Percentiles rank a stretch among this genome's conserved stretches.
phyloP scores from a whole-genome alignment of 2,329 filamentous ascomycete genomes.

The Aspergillus transmontanensis region DNA sequence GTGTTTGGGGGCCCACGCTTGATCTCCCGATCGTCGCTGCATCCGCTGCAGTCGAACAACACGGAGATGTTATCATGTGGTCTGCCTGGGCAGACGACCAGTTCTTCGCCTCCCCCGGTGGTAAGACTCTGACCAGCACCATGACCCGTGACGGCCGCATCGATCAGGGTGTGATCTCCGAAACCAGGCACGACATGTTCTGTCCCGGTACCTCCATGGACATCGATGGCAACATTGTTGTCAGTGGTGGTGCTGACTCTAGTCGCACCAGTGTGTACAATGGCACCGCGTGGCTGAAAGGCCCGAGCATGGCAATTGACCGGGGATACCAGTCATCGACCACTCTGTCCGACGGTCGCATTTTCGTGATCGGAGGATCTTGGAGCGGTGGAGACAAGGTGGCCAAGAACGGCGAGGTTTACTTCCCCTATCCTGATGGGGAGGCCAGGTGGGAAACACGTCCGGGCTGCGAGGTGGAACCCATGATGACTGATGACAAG shows the following conservation, averaged over 20 bases:
- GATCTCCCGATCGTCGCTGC: conserved; percentile 31
- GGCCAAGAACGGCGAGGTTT: conserved; percentile 61
- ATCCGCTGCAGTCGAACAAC: conserved; percentile 22
- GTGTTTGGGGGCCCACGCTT: conserved; percentile 29
- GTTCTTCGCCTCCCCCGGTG: conserved; percentile 21
- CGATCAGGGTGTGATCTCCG: conserved; percentile 17
- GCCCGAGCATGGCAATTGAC: conserved; percentile 47
- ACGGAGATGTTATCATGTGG: conserved; percentile 17
- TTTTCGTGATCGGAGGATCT: conserved; percentile 63
- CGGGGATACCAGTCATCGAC: conserved; percentile 58
- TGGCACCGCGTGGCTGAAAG: conserved; percentile 42
- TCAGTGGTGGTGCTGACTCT: conserved; percentile 58
- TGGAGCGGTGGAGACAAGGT: conserved; percentile 51
- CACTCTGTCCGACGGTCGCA: conserved; percentile 54
- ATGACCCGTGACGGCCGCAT: conserved; percentile 42
- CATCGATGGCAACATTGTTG: conserved; percentile 42
- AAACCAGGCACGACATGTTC: conserved; percentile 34
- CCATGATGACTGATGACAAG: conserved; percentile 54
- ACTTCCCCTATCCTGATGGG: conserved; percentile 47
- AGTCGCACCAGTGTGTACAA: conserved; percentile 54
- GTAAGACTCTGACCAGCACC: conserved; percentile 22
- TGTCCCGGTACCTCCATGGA: conserved; percentile 30
- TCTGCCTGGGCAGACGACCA: conserved; percentile 22
- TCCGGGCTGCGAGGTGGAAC: conserved; percentile 46
- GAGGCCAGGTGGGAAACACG: conserved; percentile 52